Conservation (phyloP, 371 early-diverging fungal genomes). For the Mortierella sp. region DNA sequence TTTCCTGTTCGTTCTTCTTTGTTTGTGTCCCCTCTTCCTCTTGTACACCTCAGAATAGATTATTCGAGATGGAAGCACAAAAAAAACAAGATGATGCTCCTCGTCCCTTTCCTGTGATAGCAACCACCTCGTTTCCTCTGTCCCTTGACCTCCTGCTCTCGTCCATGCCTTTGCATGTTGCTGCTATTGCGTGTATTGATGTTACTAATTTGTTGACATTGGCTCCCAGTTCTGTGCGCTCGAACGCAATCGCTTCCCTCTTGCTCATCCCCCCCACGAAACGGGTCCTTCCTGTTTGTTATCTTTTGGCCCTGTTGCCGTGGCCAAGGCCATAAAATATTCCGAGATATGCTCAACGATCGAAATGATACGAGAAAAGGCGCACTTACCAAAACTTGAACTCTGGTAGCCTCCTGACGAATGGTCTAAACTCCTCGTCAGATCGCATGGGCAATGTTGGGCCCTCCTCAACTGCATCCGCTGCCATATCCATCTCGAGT, state of each 20-base stretch:
- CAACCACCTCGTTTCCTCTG: background rate
- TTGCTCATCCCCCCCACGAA: background rate
- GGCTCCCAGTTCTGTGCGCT: background rate
- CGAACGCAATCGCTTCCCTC: background rate
- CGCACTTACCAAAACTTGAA: conserved; percentile 97
- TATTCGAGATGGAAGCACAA: conserved; percentile 15
- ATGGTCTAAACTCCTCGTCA: conserved; percentile 98
- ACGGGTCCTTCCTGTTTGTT: background rate
- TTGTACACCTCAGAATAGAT: conserved; percentile 4
- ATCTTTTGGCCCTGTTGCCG: background rate
- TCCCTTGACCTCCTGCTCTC: conserved; percentile 6
- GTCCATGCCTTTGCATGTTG: background rate
- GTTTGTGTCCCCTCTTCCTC: background rate
- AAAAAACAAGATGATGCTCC: background rate
- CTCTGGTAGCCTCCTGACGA: conserved; percentile 99
- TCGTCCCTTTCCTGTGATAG: background rate
- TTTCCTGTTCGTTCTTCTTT: background rate
- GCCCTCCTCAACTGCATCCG: conserved; percentile 75
- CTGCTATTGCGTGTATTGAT: background rate
- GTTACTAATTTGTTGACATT: conserved; percentile 6
- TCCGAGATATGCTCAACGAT: conserved; percentile 18
- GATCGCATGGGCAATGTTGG: conserved; percentile 85
- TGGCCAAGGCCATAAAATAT: background rate
- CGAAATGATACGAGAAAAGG: conserved; percentile 11
- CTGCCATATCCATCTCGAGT: conserved; percentile 80